Percentiles rank a stretch among this genome's conserved stretches.
Evolutionary conservation across 2,329 filamentous ascomycete species (phyloP).

Genomic region (Fusarium avenaceum): DNA sequence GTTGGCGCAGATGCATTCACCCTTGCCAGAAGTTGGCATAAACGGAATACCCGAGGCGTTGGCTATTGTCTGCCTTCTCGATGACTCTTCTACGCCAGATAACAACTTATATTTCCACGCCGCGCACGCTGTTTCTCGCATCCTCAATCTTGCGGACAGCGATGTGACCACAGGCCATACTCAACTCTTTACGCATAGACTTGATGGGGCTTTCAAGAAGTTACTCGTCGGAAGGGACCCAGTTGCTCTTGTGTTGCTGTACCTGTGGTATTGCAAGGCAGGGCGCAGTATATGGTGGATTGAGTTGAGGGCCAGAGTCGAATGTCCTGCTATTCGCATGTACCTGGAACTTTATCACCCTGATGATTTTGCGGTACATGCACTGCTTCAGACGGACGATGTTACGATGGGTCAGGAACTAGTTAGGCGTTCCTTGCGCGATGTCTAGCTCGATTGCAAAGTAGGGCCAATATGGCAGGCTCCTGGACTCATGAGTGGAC

Average conservation of each 20-base stretch:
- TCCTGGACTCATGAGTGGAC: background rate
- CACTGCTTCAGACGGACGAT: conserved; percentile 55
- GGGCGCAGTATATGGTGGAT: conserved; percentile 60
- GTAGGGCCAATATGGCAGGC: background rate
- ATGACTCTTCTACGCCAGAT: conserved; percentile 51
- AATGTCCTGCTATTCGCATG: conserved; percentile 57
- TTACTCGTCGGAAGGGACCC: conserved; percentile 55
- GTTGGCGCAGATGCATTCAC: conserved; percentile 55
- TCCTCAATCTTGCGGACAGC: conserved; percentile 50
- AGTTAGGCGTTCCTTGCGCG: background rate
- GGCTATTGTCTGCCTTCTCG: conserved; percentile 46
- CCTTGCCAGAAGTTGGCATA: conserved; percentile 49
- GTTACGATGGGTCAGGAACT: conserved; percentile 10
- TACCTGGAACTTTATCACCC: conserved; percentile 55
- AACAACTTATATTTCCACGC: conserved; percentile 57
- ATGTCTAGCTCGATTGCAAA: background rate
- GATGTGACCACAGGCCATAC: conserved; percentile 50
- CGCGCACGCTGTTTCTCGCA: conserved; percentile 54
- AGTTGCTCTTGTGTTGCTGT: conserved; percentile 56
- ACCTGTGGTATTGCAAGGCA: conserved; percentile 60
- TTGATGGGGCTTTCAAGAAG: conserved; percentile 52
- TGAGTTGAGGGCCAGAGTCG: conserved; percentile 57
- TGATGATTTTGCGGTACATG: conserved; percentile 46
- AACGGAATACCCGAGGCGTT: conserved; percentile 46
- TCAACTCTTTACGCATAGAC: conserved; percentile 53